phyloP scores from a whole-genome alignment of 345 rosid genomes.

The Eucalyptus rudis region DNA sequence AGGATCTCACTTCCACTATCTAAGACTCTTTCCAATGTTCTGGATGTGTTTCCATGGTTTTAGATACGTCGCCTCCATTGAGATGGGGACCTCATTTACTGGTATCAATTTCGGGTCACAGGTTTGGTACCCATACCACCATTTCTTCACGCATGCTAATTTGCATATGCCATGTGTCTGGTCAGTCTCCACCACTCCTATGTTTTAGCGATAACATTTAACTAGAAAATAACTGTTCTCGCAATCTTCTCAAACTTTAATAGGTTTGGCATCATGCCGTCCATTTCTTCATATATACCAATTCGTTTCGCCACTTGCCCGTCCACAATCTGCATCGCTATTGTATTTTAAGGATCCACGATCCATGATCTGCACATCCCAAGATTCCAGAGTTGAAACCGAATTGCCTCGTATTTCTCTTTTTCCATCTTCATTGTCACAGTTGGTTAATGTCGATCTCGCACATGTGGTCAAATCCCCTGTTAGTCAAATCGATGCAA shows the following conservation, averaged over 20 bases:
- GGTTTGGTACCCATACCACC: neutral
- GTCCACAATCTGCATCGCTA: neutral
- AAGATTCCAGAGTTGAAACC: neutral
- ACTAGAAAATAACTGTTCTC: neutral
- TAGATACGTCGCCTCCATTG: neutral
- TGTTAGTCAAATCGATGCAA: neutral
- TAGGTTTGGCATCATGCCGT: neutral
- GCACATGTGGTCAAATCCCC: neutral
- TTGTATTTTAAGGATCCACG: neutral
- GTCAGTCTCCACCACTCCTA: neutral
- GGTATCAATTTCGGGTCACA: accelerated
- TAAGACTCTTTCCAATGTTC: neutral
- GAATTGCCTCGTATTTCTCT: neutral
- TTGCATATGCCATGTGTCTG: neutral
- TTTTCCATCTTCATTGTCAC: neutral
- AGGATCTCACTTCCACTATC: neutral
- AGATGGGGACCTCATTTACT: neutral
- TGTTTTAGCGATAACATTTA: neutral
- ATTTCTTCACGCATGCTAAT: neutral
- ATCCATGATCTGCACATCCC: neutral
- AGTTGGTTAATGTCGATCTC: neutral
- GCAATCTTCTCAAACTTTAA: neutral
- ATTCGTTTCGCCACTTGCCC: neutral
- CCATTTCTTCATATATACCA: neutral
- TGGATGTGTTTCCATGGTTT: neutral